Evolutionary conservation across 2,329 filamentous ascomycete species (phyloP).

Genomic region (Epichloe aotearoae): DNA sequence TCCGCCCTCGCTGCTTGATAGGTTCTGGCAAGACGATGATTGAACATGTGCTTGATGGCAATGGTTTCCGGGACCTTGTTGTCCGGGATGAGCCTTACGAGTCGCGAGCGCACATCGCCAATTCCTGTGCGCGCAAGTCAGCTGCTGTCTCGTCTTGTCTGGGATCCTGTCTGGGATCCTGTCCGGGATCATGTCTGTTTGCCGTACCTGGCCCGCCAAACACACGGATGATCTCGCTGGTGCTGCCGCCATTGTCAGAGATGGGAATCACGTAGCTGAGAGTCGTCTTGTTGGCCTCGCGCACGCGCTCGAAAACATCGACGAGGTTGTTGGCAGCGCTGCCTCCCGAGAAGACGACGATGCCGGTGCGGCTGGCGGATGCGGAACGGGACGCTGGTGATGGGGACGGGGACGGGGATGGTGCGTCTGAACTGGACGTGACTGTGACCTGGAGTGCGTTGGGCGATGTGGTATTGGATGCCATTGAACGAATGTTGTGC

Average conservation of each 20-base stretch:
- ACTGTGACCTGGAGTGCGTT: neutral
- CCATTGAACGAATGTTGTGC: neutral
- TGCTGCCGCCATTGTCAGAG: conserved; percentile 89
- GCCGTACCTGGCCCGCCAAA: conserved; percentile 78
- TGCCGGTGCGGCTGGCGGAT: conserved; percentile 18
- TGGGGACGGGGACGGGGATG: neutral
- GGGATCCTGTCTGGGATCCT: too few species aligned
- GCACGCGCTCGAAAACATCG: conserved; percentile 66
- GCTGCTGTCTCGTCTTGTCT: neutral
- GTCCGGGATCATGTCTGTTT: neutral
- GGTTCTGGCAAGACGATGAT: conserved; percentile 58
- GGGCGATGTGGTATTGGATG: neutral
- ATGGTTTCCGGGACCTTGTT: conserved; percentile 48
- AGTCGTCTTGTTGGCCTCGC: conserved; percentile 49
- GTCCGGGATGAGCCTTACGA: conserved; percentile 77
- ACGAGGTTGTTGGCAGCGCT: conserved; percentile 92
- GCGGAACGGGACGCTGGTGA: neutral
- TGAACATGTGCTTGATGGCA: conserved; percentile 75
- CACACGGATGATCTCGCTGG: conserved; percentile 83
- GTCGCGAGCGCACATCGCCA: conserved; percentile 38
- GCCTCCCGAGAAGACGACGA: conserved; percentile 82
- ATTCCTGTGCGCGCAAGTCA: conserved; percentile 36
- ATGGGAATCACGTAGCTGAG: conserved; percentile 87
- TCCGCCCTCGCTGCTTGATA: conserved; percentile 54
- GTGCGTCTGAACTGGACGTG: neutral